Evolutionary conservation across 78 protist species (phyloP).

Genomic region (Dictyostelium brefeldianum): DNA sequence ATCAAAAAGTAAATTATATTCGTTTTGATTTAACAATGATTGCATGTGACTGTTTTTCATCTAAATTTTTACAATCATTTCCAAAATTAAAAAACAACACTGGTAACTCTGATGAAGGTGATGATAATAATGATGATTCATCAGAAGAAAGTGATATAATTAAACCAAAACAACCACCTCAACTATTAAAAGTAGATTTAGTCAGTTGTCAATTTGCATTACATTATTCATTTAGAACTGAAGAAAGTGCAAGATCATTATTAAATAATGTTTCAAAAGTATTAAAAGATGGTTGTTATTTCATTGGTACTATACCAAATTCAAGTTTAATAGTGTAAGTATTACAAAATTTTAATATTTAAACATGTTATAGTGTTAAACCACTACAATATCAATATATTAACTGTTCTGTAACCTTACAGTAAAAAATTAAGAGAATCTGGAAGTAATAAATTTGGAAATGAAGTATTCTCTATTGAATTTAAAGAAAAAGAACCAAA

Average conservation of each 20-base stretch:
- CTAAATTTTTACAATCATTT: conserved; percentile 22
- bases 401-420: no score
- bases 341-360: background rate
- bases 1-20: background rate
- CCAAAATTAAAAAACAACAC: conserved; percentile 16
- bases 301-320: conserved; percentile 78
- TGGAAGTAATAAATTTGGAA: conserved; percentile 51
- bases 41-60: conserved; percentile 64
- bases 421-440: conserved; percentile 70
- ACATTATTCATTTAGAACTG: conserved; percentile 87
- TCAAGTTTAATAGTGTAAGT: conserved; percentile 78
- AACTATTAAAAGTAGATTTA: conserved; percentile 52
- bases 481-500: conserved; percentile 54
- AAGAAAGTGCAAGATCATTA: conserved; percentile 67
- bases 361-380: no score
- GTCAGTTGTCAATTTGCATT: conserved; percentile 92
- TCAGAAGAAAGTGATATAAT: background rate
- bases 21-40: conserved; percentile 26
- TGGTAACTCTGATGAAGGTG: background rate
- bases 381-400: no score
- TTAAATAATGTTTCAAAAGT: conserved; percentile 81
- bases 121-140: background rate
- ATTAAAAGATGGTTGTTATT: conserved; percentile 74
- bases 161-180: no score
- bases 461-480: conserved; percentile 43